Evolutionary conservation across 2,329 filamentous ascomycete genomes (phyloP).

Genomic region (Ceratocystis cacaofunesta): DNA sequence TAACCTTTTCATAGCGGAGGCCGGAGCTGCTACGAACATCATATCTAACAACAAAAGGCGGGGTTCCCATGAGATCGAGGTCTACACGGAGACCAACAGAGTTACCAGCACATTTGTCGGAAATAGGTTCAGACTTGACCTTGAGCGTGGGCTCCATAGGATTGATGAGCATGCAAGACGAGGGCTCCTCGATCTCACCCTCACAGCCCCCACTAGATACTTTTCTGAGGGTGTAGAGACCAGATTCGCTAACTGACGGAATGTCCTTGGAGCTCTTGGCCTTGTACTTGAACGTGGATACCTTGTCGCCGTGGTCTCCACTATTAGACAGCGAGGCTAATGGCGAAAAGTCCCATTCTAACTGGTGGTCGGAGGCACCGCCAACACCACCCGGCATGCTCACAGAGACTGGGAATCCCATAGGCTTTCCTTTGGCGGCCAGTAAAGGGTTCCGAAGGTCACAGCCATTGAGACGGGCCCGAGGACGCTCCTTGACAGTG

Average conservation of each 20-base stretch:
- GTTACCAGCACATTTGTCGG: slow-evolving; percentile 88
- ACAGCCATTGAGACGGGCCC: slow-evolving; percentile 55
- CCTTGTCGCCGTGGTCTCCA: slow-evolving; percentile 51
- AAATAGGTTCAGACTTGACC: slow-evolving; percentile 64
- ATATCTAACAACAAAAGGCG: slow-evolving; percentile 76
- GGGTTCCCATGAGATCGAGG: slow-evolving; percentile 79
- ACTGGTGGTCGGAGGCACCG: slow-evolving; percentile 50
- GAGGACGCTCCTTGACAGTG: slow-evolving; percentile 72
- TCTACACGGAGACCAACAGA: slow-evolving; percentile 82
- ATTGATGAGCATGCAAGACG: slow-evolving; percentile 84
- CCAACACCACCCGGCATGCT: slow-evolving; percentile 43
- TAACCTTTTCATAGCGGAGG: slow-evolving; percentile 38
- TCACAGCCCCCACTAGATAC: slow-evolving; percentile 68
- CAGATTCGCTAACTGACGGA: slow-evolving; percentile 58
- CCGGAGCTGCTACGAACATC: slow-evolving; percentile 50
- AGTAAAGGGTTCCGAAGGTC: slow-evolving; percentile 68
- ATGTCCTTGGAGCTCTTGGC: slow-evolving; percentile 48
- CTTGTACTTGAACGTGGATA: slow-evolving; percentile 41
- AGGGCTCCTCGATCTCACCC: slow-evolving; percentile 82
- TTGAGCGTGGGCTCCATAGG: slow-evolving; percentile 71
- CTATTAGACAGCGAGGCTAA: slow-evolving; percentile 52
- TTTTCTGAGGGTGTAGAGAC: slow-evolving; percentile 72
- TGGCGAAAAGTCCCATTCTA: slow-evolving; percentile 73
- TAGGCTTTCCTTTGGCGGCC: slow-evolving; percentile 58
- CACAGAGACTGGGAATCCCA: slow-evolving; percentile 47